A percentile compares a stretch with the other conserved stretches of the same genome.
Evolutionary conservation across 2,329 filamentous ascomycete species (phyloP).

Genomic region (Teratosphaeria pseudoeucalypti): DNA sequence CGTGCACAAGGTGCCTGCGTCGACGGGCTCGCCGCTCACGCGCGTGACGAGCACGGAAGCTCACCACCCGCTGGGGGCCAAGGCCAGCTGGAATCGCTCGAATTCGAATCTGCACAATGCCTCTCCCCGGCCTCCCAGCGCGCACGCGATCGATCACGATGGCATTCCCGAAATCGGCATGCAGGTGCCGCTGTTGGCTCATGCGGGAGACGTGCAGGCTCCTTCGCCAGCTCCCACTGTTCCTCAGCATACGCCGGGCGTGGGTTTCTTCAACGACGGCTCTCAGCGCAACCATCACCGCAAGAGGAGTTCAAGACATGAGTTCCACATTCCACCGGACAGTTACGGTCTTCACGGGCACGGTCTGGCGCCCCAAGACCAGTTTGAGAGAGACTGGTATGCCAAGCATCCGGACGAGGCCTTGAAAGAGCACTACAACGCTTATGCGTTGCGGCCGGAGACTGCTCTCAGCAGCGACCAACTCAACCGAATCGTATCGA

Average conservation of each 20-base stretch:
- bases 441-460: conserved; percentile 55
- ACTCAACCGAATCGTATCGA: conserved; percentile 77
- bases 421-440: conserved; percentile 64
- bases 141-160: conserved; percentile 49
- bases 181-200: conserved; percentile 85
- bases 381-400: conserved; percentile 85
- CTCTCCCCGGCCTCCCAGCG: conserved; percentile 44
- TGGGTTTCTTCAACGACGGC: conserved; percentile 46
- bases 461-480: conserved; percentile 84
- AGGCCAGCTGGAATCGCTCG: conserved; percentile 44
- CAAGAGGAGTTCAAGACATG: conserved; percentile 60
- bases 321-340: conserved; percentile 61
- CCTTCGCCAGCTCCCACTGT: conserved; percentile 63
- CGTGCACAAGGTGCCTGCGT: conserved; percentile 17
- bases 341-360: conserved; percentile 92
- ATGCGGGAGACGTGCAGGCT: conserved; percentile 91
- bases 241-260: conserved; percentile 30
- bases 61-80: conserved; percentile 51
- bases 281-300: conserved; percentile 49
- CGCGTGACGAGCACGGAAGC: conserved; percentile 31
- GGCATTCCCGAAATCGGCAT: conserved; percentile 89
- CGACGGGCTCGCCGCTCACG: conserved; percentile 12
- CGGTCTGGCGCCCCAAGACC: conserved; percentile 60
- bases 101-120: conserved; percentile 35
- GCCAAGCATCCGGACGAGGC: conserved; percentile 78